Base-by-base conservation (phyloP, 1,284 basidiomycete species). In the Calocybe gambosa region DNA sequence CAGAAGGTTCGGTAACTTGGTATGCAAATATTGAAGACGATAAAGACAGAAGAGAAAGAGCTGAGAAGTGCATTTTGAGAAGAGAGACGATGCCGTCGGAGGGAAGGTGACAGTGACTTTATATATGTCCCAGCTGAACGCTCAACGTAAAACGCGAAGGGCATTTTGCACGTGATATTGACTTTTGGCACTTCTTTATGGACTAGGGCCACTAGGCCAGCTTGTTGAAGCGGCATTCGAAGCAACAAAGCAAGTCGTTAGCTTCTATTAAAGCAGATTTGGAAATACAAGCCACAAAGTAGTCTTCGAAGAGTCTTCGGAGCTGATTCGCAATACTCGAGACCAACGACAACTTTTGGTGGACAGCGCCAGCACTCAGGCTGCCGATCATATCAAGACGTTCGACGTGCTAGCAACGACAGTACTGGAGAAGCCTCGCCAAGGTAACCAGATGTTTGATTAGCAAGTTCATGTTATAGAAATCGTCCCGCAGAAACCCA, bases 11-110 rank as follows among this genome's bases (percentile, higher is more conserved):
- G 46, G 70, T 74, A 59, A 91, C 75, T 45, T 60, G 48, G 69
- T 82, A 81, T 25, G 85, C 87, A 48, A 75, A 64, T 28, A 73
- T 75, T 23, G 77, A 75, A 51, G 78, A 70, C 50, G 71, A 69
- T 58, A 79, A 62, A 46, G 73, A 67, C 57, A 85, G 61, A 61
- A 81, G 56, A 55, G 76, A 46, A 53, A 66, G 57, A 53, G 69
- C 50, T 47, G 64, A 51, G 51, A 67, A 58, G 59, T 67, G 73
- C 79, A 84, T 85, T 13, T n/a, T 31, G 3, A 31, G 29, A 10
- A 31, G 29, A 31, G 13, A 31, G 13, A 10, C 3, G 6, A 10
- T 31, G 29, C 13, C 6, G 29, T 4, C 12, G 42, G 21, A 35
- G 19, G 42, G 23, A 43, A 45, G 48, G 42, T 42, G 51, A 31